Evolutionary conservation across 2,329 filamentous ascomycete genomes (phyloP), one percentile per base, ranked within the genome.

Genomic region (Aspergillus sp.): DNA sequence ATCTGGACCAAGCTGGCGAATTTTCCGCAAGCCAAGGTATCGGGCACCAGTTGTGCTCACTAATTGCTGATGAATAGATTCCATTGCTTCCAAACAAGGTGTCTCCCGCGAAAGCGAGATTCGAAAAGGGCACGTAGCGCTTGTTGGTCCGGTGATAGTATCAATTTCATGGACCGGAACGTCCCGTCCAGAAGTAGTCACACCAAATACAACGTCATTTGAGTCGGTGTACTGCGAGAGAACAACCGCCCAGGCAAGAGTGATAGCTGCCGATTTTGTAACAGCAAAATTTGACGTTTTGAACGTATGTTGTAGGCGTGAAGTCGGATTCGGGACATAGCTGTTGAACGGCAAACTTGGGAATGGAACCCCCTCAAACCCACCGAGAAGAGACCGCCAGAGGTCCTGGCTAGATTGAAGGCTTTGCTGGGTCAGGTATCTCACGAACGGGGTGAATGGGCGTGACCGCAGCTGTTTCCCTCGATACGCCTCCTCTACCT

Each of bases 21-120:
- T 73, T 35, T 66, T 60, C 39, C 67, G 66, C 9, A 72, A 35
- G 4, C 69, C 69, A 2, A 76, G 70, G 56, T 85, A 79, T 61
- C 85, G 78, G 51, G 81, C 75, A 0, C 77, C 75, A 3, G 82
- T 80, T 41, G 76, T 71, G 5, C 68, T 61, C 0, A 77, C 66
- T 0, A 71, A 74, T 42, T 74, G 69, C 76, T 33, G 9, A 9
- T 47, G 49, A 5, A 46, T 27, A 2, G 9, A 9, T 6, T 11
- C 4, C 29, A 47, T 26, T 5, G 10, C n/a, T 1, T 42, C 33
- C 11, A 13, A 9, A 4, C 42, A 9, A 5, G 82, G 68, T 3
- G 65, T 58, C 36, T 74, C 68, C 5, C 82, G 62, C 38, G 64
- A 39, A 2, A 69, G 43, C 19, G 48, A 52, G 7, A 69, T 40